Percentiles rank a stretch among this genome's conserved stretches.
phyloP scores from a whole-genome alignment of 2,329 filamentous ascomycete species.

The Septoria linicola region DNA sequence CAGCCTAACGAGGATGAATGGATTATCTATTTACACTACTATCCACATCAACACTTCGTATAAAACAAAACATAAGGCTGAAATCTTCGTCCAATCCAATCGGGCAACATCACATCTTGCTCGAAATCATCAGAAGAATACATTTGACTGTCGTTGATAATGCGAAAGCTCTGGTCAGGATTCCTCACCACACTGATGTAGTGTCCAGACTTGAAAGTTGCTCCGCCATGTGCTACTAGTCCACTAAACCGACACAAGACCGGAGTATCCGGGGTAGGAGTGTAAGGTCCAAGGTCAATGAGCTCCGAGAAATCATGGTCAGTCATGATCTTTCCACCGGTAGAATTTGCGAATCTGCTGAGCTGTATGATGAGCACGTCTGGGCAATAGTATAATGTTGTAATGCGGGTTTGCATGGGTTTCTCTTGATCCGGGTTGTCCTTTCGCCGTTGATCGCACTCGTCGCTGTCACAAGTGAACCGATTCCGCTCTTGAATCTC shows the following conservation, averaged over 20 bases:
- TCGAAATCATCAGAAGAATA: neutral
- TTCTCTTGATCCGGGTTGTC: neutral
- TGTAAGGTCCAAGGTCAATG: neutral
- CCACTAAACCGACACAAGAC: neutral
- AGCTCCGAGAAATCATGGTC: neutral
- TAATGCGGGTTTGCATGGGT: neutral
- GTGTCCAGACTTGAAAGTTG: neutral
- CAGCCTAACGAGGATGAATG: too few relatives aligned
- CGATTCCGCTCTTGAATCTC: neutral
- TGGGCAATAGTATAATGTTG: neutral
- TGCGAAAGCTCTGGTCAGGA: neutral
- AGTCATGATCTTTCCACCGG: neutral
- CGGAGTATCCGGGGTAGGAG: neutral
- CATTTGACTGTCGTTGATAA: neutral
- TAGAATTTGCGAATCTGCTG: neutral
- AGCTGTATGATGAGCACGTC: neutral
- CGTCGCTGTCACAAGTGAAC: neutral
- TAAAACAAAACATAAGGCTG: slow-evolving; percentile 1
- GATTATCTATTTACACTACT: neutral
- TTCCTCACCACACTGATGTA: neutral
- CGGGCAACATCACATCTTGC: neutral
- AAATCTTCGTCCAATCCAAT: neutral
- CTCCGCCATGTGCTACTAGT: neutral
- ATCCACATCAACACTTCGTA: neutral
- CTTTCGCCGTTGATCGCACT: neutral